These are phyloP conservation scores for Erigeron canadensis DNA, from an alignment of 129 eudicot genomes.

Conservation along the genomic window DNA sequence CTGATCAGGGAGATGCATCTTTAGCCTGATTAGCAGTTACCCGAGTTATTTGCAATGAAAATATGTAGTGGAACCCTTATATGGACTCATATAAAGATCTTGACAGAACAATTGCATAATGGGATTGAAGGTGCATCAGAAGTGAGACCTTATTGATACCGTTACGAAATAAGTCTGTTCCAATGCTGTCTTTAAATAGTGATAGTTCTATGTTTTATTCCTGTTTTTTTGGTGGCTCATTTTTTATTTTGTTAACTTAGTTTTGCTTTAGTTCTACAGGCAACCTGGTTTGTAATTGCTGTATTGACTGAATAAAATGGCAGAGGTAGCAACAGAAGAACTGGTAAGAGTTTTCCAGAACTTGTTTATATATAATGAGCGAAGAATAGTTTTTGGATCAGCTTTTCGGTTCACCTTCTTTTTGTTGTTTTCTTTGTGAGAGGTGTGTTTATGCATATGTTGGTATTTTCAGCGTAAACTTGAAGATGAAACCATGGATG, in stretches of 20 bases:
- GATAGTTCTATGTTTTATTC: too few relatives aligned
- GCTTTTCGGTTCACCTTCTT: background rate
- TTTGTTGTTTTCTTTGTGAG: background rate
- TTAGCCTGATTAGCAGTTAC: too few relatives aligned
- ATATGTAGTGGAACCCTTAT: too few relatives aligned
- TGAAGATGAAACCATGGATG: constrained; percentile 37
- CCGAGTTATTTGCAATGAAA: too few relatives aligned
- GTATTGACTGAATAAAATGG: constrained; percentile 33
- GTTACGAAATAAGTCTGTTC: background rate
- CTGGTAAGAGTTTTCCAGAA: constrained; percentile 29
- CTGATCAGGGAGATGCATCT: too few relatives aligned
- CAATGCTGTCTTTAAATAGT: background rate
- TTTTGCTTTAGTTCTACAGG: constrained; percentile 20
- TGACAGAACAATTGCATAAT: constrained; percentile 1
- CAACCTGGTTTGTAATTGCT: constrained; percentile 14
- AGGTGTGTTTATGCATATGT: constrained; percentile 8
- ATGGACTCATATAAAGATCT: background rate
- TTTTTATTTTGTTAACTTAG: constrained; percentile 13
- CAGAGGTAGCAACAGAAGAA: constrained; percentile 32
- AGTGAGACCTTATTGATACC: background rate
- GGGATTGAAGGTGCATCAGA: background rate
- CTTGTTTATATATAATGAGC: background rate
- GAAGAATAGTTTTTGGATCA: background rate
- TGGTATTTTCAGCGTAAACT: constrained; percentile 35
- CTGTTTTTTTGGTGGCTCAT: background rate